Conservation (phyloP, 176 grass and related monocot genomes). For the Carex pumila region DNA sequence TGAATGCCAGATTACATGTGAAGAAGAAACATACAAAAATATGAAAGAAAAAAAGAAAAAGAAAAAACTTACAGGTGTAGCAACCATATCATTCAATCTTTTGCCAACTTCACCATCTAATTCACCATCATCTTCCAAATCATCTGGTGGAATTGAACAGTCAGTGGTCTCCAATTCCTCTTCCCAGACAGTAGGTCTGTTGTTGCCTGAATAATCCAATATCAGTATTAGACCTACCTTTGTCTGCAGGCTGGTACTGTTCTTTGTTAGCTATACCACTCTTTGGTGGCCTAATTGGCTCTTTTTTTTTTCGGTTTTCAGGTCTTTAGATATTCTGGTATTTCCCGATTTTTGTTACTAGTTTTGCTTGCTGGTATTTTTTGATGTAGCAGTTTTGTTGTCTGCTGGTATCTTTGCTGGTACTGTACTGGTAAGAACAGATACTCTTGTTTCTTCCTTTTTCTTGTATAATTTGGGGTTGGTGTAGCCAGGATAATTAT, state of each 20-base stretch:
- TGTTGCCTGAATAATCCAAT: background rate
- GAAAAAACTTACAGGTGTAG: constrained; percentile 59
- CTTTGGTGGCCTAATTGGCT: too few species aligned
- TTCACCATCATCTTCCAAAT: constrained; percentile 41
- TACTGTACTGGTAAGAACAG: too few species aligned
- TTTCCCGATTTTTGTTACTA: too few species aligned
- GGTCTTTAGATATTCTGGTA: too few species aligned
- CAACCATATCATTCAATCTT: constrained; percentile 62
- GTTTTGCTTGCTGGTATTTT: too few species aligned
- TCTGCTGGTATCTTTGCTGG: too few species aligned
- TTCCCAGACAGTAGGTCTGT: constrained; percentile 3
- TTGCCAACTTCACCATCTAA: constrained; percentile 74
- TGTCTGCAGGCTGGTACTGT: background rate
- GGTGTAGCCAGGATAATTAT: too few species aligned
- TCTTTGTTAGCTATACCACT: too few species aligned
- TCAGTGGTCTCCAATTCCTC: constrained; percentile 24
- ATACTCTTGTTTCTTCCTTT: too few species aligned
- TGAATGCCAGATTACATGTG: background rate
- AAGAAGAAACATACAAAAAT: background rate
- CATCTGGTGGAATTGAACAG: constrained; percentile 34
- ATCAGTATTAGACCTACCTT: background rate
- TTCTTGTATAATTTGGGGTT: too few species aligned
- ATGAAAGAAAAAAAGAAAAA: background rate
- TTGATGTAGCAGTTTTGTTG: too few species aligned
- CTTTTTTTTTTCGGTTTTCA: too few species aligned